phyloP scores from a whole-genome alignment of 2,329 filamentous ascomycete genomes.

The Phaeomoniella chlamydospora region DNA sequence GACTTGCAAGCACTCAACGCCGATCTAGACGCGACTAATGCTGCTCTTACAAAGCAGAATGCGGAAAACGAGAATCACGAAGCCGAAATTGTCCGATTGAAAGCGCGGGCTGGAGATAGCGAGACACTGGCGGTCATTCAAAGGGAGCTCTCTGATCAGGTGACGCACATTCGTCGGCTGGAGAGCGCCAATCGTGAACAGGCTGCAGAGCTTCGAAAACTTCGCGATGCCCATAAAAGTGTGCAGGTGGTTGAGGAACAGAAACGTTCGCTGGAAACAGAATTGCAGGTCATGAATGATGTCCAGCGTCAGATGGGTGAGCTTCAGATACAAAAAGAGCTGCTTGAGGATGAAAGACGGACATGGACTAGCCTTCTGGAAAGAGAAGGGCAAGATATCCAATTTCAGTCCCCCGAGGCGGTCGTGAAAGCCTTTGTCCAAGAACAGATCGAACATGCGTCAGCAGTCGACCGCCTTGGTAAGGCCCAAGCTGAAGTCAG shows the following conservation, averaged over 20 bases:
- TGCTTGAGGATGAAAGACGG: constrained; percentile 74
- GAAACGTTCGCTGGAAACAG: constrained; percentile 68
- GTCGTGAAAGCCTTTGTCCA: constrained; percentile 73
- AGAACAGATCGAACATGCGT: constrained; percentile 65
- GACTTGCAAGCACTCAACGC: constrained; percentile 40
- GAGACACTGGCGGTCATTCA: constrained; percentile 79
- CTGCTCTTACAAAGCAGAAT: constrained; percentile 55
- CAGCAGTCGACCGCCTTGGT: constrained; percentile 68
- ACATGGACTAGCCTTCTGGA: constrained; percentile 81
- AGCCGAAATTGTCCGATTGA: constrained; percentile 68
- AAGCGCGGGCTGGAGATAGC: constrained; percentile 72
- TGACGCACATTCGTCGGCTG: constrained; percentile 74
- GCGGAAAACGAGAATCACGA: constrained; percentile 60
- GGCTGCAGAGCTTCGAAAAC: constrained; percentile 60
- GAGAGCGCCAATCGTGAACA: constrained; percentile 74
- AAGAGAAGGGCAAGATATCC: constrained; percentile 46
- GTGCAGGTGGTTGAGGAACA: constrained; percentile 92
- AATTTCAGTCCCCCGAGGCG: constrained; percentile 79
- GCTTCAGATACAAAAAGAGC: constrained; percentile 65
- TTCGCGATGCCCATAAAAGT: constrained; percentile 70
- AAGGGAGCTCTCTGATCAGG: constrained; percentile 77
- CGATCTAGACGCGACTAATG: constrained; percentile 47
- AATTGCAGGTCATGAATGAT: constrained; percentile 58
- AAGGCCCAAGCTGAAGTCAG: constrained; percentile 61
- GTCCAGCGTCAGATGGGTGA: constrained; percentile 67